These are phyloP conservation scores for Monosporozyma servazzii DNA, from an alignment of 805 yeast genomes.

Conservation along the genomic window DNA sequence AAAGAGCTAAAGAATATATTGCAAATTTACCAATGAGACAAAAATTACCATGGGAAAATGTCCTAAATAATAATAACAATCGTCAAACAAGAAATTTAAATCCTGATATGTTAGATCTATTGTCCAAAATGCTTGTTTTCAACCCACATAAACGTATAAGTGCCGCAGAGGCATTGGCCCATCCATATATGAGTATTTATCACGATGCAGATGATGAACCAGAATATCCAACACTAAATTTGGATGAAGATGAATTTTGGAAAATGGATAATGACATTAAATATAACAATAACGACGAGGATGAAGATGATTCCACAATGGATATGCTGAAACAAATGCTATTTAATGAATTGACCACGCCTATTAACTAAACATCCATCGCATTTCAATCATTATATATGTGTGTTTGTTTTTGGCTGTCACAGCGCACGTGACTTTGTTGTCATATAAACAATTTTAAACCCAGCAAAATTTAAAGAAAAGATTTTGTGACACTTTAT, in stretches of 20 bases:
- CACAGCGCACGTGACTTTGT: not conserved
- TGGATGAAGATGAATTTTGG: conserved; percentile 33
- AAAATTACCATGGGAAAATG: conserved; percentile 38
- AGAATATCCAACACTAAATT: conserved; percentile 28
- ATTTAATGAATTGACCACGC: conserved; percentile 68
- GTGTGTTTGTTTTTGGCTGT: not conserved
- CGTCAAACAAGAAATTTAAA: conserved; percentile 17
- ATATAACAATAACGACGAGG: conserved; percentile 13
- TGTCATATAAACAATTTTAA: not conserved
- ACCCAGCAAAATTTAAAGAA: not conserved
- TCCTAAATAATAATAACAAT: conserved; percentile 11
- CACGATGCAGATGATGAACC: conserved; percentile 73
- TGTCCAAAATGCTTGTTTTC: conserved; percentile 62
- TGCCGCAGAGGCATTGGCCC: conserved; percentile 64
- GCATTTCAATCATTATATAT: not conserved
- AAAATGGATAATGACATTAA: conserved; percentile 30
- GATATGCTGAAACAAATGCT: conserved; percentile 67
- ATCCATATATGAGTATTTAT: conserved; percentile 59
- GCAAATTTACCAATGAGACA: conserved; percentile 54
- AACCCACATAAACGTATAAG: conserved; percentile 67
- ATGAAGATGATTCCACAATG: conserved; percentile 70
- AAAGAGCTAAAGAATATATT: conserved; percentile 70
- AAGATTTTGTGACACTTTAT: not conserved
- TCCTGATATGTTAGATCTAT: conserved; percentile 47
- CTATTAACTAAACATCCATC: conserved; percentile 12